Conservation (phyloP, 116 monocot genomes). For the Papilionanthe hybrid region DNA sequence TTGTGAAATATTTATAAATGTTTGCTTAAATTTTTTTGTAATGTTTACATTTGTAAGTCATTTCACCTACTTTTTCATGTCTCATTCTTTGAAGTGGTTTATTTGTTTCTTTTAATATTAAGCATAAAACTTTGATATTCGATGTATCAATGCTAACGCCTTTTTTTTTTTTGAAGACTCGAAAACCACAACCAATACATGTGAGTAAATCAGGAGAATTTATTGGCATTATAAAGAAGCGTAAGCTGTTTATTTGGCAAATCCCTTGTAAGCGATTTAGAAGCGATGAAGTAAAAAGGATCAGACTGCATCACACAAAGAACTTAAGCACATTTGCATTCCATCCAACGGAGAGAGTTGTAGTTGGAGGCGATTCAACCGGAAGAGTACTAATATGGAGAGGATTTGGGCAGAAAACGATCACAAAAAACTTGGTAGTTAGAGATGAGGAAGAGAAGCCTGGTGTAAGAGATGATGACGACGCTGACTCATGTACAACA, state of each 20-base stretch:
- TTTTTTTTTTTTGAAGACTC: slow-evolving; percentile 44
- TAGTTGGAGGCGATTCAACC: slow-evolving; percentile 89
- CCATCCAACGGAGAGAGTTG: slow-evolving; percentile 77
- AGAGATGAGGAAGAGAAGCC: slow-evolving; percentile 48
- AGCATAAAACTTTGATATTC: background rate
- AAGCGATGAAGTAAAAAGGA: slow-evolving; percentile 49
- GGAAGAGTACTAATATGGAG: slow-evolving; percentile 95
- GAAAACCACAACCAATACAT: slow-evolving; percentile 42
- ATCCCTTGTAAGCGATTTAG: slow-evolving; percentile 44
- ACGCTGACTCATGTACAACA: slow-evolving; percentile 75
- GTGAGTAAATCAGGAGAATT: slow-evolving; percentile 66
- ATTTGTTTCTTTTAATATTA: background rate
- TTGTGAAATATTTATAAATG: background rate
- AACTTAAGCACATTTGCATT: slow-evolving; percentile 67
- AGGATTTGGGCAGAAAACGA: slow-evolving; percentile 60
- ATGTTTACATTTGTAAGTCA: background rate
- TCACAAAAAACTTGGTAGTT: slow-evolving; percentile 19
- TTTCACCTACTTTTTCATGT: background rate
- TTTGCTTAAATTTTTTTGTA: slow-evolving; percentile 1
- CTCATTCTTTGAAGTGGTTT: background rate
- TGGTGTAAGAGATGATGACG: slow-evolving; percentile 69
- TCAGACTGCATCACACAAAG: slow-evolving; percentile 89
- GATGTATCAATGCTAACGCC: background rate
- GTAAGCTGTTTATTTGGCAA: slow-evolving; percentile 71
- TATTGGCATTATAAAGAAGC: slow-evolving; percentile 62